These are phyloP conservation scores for Priceomyces castillae DNA, from an alignment of 805 yeast genomes.

Conservation along the genomic window DNA sequence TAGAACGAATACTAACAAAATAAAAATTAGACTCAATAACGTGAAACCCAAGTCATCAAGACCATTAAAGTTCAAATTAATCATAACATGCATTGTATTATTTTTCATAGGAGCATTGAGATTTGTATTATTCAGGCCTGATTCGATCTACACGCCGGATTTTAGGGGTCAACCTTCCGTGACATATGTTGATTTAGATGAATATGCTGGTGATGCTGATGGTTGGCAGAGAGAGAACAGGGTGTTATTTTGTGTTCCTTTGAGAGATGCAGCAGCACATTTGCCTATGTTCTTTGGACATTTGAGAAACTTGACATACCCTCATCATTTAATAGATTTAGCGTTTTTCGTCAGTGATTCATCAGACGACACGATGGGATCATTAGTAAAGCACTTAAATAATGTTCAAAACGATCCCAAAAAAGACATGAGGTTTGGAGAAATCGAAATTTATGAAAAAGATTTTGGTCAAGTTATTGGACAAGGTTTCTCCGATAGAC, in stretches of 20 bases:
- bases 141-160: slow-evolving; percentile 30
- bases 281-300: slow-evolving; percentile 86
- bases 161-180: slow-evolving; percentile 38
- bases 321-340: slow-evolving; percentile 77
- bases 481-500: slow-evolving; percentile 89
- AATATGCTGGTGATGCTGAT: slow-evolving; percentile 59
- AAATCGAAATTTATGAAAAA: slow-evolving; percentile 82
- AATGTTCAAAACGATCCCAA: slow-evolving; percentile 67
- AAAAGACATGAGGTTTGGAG: slow-evolving; percentile 65
- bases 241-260: slow-evolving; percentile 80
- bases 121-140: slow-evolving; percentile 12
- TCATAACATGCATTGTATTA: slow-evolving; percentile 9
- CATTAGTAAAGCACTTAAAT: slow-evolving; percentile 53
- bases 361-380: slow-evolving; percentile 79
- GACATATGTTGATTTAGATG: slow-evolving; percentile 68
- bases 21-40: background rate
- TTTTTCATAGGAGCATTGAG: slow-evolving; percentile 12
- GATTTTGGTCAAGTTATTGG: slow-evolving; percentile 94
- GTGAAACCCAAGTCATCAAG: background rate
- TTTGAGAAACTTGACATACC: slow-evolving; percentile 76
- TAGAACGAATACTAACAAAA: background rate
- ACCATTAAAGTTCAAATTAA: slow-evolving; percentile 6
- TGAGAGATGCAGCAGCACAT: slow-evolving; percentile 89
- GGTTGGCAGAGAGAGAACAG: slow-evolving; percentile 84
- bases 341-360: slow-evolving; percentile 90